phyloP scores from a whole-genome alignment of 2,329 filamentous ascomycete genomes.

The Lecanosticta acicola region DNA sequence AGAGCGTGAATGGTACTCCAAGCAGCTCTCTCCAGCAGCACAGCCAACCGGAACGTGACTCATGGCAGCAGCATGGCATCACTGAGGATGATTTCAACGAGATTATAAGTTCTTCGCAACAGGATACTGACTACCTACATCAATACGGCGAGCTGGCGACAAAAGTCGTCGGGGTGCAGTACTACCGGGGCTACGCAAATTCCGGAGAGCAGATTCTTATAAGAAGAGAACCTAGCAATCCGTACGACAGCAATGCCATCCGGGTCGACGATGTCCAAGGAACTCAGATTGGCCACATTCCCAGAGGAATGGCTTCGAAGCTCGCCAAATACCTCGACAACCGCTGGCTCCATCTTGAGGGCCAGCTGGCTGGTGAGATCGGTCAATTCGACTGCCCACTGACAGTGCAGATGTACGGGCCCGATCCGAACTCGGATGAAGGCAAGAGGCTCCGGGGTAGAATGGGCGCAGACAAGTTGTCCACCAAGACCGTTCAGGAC shows the following conservation, averaged over 20 bases:
- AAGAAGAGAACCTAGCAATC: slow-evolving; percentile 61
- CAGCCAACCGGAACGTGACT: slow-evolving; percentile 21
- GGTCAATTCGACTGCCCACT: slow-evolving; percentile 67
- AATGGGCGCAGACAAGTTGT: slow-evolving; percentile 61
- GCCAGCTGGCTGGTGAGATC: slow-evolving; percentile 61
- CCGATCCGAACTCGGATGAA: slow-evolving; percentile 30
- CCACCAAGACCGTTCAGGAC: slow-evolving; percentile 44
- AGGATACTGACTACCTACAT: slow-evolving; percentile 24
- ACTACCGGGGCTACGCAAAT: slow-evolving; percentile 57
- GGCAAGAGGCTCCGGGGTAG: slow-evolving; percentile 52
- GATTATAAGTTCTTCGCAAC: slow-evolving; percentile 28
- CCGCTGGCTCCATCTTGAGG: slow-evolving; percentile 59
- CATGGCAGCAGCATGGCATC: slow-evolving; percentile 19
- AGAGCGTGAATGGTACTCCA: slow-evolving; percentile 7
- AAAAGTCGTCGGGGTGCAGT: slow-evolving; percentile 57
- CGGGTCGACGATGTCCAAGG: slow-evolving; percentile 70
- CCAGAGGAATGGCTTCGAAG: slow-evolving; percentile 61
- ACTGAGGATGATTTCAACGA: slow-evolving; percentile 28
- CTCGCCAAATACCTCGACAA: slow-evolving; percentile 65
- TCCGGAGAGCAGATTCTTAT: slow-evolving; percentile 59
- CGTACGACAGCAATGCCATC: slow-evolving; percentile 66
- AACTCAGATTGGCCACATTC: slow-evolving; percentile 72
- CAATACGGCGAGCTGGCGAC: slow-evolving; percentile 39
- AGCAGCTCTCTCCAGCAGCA: slow-evolving; percentile 5
- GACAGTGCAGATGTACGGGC: slow-evolving; percentile 63